These are phyloP conservation scores for Xylona heveae DNA, from an alignment of 495 filamentous ascomycete genomes.

Conservation along the genomic window DNA sequence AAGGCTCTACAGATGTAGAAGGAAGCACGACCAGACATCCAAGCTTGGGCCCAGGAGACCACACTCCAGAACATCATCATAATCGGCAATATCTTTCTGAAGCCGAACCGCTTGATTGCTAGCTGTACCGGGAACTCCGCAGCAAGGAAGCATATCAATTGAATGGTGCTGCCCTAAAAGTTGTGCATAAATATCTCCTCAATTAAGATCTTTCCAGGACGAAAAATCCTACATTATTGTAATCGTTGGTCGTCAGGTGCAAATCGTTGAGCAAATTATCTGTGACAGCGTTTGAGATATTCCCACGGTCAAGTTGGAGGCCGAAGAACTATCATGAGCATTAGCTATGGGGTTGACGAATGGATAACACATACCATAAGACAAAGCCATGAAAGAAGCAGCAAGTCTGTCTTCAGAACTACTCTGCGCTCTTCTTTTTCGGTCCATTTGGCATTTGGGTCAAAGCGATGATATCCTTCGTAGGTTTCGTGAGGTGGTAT, in stretches of 20 bases:
- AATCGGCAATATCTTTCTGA: slow-evolving; percentile 9
- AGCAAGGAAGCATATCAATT: slow-evolving; percentile 14
- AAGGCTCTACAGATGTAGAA: slow-evolving; percentile 20
- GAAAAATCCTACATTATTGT: no score
- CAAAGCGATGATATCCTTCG: not conserved
- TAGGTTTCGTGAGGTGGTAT: not conserved
- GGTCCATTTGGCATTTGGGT: not conserved
- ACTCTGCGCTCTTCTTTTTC: not conserved
- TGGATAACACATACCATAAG: no score
- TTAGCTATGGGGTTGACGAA: no score
- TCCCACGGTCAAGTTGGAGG: slow-evolving; percentile 60
- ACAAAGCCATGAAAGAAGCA: not conserved
- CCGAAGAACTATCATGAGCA: no score
- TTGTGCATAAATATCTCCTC: no score
- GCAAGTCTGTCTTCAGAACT: not conserved
- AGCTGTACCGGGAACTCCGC: slow-evolving; percentile 19
- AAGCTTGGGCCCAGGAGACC: slow-evolving; percentile 20
- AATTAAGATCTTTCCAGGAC: no score
- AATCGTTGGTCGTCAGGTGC: not conserved
- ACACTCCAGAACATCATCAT: slow-evolving; percentile 27
- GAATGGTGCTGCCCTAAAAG: slow-evolving; percentile 15
- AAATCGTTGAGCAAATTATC: not conserved
- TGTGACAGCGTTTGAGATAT: slow-evolving; percentile 22
- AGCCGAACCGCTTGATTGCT: slow-evolving; percentile 14
- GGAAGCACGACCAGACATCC: slow-evolving; percentile 15